Conservation (phyloP, 2,329 filamentous ascomycete species). For the Chrysoporthe austroafricana region DNA sequence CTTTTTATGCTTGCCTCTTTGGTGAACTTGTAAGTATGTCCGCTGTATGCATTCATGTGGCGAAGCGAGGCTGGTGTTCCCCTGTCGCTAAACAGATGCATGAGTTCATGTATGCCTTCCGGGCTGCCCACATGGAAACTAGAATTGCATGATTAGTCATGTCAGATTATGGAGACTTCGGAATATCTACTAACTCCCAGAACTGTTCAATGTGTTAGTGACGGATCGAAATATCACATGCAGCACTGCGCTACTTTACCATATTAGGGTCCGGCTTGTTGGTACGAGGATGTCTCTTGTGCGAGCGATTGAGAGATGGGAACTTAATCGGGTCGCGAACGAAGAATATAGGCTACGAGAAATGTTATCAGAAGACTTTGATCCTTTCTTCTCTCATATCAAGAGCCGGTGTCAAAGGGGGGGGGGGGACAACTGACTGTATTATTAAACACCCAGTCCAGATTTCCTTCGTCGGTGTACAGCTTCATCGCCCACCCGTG, state of each 20-base stretch:
- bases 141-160: no score
- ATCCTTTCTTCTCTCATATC: no score
- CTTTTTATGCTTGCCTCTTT: constrained; percentile 41
- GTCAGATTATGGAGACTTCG: no score
- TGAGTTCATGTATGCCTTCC: constrained; percentile 65
- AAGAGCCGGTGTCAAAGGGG: no score
- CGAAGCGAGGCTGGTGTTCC: constrained; percentile 68
- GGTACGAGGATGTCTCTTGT: constrained; percentile 75
- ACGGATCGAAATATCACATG: no score
- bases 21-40: constrained; percentile 69
- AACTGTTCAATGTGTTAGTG: constrained; percentile 36
- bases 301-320: constrained; percentile 75
- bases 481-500: constrained; percentile 74
- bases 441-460: constrained; percentile 78
- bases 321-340: constrained; percentile 75
- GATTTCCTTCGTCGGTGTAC: constrained; percentile 76
- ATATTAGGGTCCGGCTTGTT: constrained; percentile 72
- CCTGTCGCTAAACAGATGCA: constrained; percentile 68
- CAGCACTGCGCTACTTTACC: constrained; percentile 23
- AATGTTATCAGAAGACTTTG: no score
- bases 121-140: constrained; percentile 59
- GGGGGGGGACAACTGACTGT: constrained; percentile 42
- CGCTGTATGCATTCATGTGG: constrained; percentile 70
- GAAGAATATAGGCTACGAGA: constrained; percentile 67
- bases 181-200: constrained; percentile 46